These are phyloP conservation scores for Fragaria iinumae DNA, from an alignment of 306 rosid genomes.

Conservation along the genomic window DNA sequence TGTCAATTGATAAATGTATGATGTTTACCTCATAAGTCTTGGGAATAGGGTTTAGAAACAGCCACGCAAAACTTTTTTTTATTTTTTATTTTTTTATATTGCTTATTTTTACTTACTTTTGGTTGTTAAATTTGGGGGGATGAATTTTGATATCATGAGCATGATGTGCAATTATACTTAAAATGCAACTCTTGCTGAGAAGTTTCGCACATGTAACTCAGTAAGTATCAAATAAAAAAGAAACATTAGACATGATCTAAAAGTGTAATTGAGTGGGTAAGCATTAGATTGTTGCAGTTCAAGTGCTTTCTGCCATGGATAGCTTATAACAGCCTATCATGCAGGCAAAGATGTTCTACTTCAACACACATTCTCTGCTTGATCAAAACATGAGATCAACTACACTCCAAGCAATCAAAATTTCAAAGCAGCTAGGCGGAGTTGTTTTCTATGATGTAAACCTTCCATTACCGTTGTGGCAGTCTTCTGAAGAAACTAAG, in stretches of 20 bases:
- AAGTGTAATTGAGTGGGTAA: neutral
- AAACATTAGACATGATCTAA: no score
- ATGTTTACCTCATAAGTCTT: neutral
- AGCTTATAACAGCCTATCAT: constrained; percentile 25
- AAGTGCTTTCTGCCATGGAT: constrained; percentile 15
- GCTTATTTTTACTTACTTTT: neutral
- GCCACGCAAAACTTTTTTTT: neutral
- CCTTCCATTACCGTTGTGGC: constrained; percentile 91
- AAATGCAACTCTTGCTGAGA: neutral
- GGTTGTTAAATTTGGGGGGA: neutral
- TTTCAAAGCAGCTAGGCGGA: constrained; percentile 73
- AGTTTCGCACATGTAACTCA: neutral
- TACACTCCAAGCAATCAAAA: constrained; percentile 73
- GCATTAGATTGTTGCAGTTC: neutral
- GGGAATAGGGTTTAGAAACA: neutral
- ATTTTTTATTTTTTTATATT: neutral
- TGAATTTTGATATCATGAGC: neutral
- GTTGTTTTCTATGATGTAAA: constrained; percentile 82
- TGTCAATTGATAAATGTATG: neutral
- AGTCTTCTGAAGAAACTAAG: constrained; percentile 73
- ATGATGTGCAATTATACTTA: neutral
- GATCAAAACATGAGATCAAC: constrained; percentile 83
- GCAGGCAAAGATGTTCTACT: constrained; percentile 96
- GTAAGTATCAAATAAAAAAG: neutral
- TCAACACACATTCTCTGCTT: constrained; percentile 83